Evolutionary conservation across 345 rosid species (phyloP).

Genomic region (Pugionium dolabratum): DNA sequence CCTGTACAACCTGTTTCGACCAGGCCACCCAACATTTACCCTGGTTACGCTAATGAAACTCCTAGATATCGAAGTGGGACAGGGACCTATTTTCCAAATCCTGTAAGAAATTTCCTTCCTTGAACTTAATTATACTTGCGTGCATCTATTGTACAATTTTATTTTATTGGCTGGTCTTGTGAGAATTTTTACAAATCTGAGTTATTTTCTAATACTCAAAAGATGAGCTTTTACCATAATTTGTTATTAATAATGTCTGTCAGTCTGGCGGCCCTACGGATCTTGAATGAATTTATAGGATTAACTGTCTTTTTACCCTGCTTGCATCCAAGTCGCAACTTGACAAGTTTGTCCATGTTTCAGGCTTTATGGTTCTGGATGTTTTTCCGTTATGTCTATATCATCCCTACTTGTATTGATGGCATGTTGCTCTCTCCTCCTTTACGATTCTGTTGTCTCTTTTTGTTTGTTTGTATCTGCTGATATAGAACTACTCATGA

Average conservation of each 20-base stretch:
- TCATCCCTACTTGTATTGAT: constrained; percentile 2
- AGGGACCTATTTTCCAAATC: constrained; percentile 95
- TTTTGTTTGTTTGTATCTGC: constrained; percentile 5
- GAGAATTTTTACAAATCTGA: constrained; percentile 10
- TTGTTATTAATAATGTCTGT: neutral
- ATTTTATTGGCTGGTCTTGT: constrained; percentile 16
- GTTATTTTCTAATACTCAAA: constrained; percentile 1
- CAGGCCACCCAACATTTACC: constrained; percentile 67
- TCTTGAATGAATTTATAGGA: constrained; percentile 8
- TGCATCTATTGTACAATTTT: constrained; percentile 1
- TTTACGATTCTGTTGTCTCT: neutral
- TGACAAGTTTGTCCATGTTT: constrained; percentile 13
- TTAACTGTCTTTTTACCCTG: constrained; percentile 12
- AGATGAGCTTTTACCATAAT: neutral
- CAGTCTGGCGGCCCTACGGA: constrained; percentile 1
- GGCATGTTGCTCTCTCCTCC: constrained; percentile 7
- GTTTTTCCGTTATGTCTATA: constrained; percentile 8
- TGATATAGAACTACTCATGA: constrained; percentile 7
- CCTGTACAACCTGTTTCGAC: constrained; percentile 65
- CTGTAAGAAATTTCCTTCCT: constrained; percentile 58
- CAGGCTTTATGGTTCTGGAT: constrained; percentile 25
- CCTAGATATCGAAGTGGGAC: constrained; percentile 93
- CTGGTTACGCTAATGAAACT: constrained; percentile 66
- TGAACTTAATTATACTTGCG: constrained; percentile 26
- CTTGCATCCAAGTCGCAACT: constrained; percentile 5